These are phyloP conservation scores for Clitoria ternatea DNA, from an alignment of 306 rosid species.

Conservation along the genomic window DNA sequence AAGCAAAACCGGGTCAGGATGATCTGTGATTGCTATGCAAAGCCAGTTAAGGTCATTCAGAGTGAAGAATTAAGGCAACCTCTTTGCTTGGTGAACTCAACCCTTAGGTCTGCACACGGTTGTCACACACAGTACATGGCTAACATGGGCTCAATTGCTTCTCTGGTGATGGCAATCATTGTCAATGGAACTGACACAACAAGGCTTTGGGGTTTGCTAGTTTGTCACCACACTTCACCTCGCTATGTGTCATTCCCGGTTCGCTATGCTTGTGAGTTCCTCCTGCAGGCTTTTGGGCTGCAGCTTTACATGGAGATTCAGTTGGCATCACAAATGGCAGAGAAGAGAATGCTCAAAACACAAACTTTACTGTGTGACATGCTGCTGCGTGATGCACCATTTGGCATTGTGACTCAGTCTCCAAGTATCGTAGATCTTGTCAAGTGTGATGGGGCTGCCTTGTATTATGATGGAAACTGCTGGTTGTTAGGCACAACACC, in stretches of 20 bases:
- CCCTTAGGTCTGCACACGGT: conserved; percentile 69
- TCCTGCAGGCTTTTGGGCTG: conserved; percentile 75
- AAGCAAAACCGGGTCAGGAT: conserved; percentile 72
- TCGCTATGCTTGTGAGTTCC: conserved; percentile 85
- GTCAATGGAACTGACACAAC: conserved; percentile 46
- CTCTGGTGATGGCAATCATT: conserved; percentile 60
- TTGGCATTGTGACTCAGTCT: conserved; percentile 56
- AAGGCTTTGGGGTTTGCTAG: conserved; percentile 86
- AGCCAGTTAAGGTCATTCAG: conserved; percentile 57
- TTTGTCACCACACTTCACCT: conserved; percentile 74
- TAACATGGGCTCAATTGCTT: conserved; percentile 76
- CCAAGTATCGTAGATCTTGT: conserved; percentile 82
- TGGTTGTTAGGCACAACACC: conserved; percentile 80
- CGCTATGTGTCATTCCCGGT: conserved; percentile 77
- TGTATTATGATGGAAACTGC: conserved; percentile 56
- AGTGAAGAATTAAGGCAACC: conserved; percentile 57
- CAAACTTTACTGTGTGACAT: conserved; percentile 80
- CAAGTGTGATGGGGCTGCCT: conserved; percentile 85
- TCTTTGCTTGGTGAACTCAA: conserved; percentile 76
- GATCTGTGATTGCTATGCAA: conserved; percentile 72
- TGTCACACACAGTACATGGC: conserved; percentile 76
- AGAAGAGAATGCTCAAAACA: conserved; percentile 59
- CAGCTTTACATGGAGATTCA: conserved; percentile 76
- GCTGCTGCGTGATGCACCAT: conserved; percentile 77
- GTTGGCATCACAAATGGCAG: conserved; percentile 59